Conservation (phyloP, 176 grass and related monocot species). For the Avena atlantica region DNA sequence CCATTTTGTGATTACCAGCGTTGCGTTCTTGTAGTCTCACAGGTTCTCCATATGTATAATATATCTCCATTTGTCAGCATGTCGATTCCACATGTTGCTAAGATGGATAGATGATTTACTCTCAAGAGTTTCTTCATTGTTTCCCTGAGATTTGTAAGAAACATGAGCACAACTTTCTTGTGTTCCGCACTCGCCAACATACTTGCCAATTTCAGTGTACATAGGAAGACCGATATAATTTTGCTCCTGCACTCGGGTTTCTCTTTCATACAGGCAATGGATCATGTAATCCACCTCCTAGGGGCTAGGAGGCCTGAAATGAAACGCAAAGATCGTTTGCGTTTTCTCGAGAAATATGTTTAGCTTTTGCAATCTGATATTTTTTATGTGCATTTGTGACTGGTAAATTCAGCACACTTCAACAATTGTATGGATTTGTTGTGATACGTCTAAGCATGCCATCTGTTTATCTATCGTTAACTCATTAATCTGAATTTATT, state of each 20-base stretch:
- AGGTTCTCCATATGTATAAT: neutral
- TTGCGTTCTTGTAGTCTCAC: neutral
- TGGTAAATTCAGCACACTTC: neutral
- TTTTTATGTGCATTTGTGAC: neutral
- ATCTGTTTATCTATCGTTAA: neutral
- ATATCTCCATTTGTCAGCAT: neutral
- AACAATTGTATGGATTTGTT: neutral
- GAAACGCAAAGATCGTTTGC: no score
- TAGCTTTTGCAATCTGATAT: neutral
- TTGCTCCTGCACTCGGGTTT: neutral
- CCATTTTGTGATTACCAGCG: slow-evolving; percentile 3
- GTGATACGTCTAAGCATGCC: neutral
- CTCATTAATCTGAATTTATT: slow-evolving; percentile 23
- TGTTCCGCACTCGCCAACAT: neutral
- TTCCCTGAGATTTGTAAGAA: neutral
- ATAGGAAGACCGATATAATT: neutral
- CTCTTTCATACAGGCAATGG: neutral
- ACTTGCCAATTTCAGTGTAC: neutral
- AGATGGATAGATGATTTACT: neutral
- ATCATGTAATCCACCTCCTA: neutral
- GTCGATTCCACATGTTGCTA: neutral
- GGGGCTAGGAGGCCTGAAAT: no score
- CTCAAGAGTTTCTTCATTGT: neutral
- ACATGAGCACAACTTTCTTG: neutral
- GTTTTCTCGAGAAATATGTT: neutral